phyloP scores from a whole-genome alignment of 2,329 filamentous ascomycete genomes.

The Botrytis porri region DNA sequence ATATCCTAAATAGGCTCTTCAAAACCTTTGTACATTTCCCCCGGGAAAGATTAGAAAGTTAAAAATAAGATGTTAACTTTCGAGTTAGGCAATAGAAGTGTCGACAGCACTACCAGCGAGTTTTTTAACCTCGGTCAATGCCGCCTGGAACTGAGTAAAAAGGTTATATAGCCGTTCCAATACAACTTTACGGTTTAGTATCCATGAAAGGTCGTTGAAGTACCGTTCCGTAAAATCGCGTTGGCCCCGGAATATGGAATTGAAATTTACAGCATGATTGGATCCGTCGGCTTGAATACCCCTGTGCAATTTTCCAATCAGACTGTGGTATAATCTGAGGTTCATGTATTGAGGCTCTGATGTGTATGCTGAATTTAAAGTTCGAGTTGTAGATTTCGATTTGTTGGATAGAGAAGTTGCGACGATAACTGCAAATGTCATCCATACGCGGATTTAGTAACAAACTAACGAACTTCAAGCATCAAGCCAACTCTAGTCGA shows the following conservation, averaged over 20 bases:
- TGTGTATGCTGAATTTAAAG: background rate
- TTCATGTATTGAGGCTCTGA: background rate
- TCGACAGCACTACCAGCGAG: too few relatives aligned
- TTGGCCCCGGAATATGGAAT: background rate
- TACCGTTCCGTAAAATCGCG: too few relatives aligned
- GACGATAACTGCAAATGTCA: background rate
- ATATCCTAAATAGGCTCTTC: background rate
- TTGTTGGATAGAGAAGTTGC: background rate
- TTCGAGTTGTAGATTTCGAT: background rate
- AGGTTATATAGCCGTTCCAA: too few relatives aligned
- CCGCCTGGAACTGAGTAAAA: too few relatives aligned
- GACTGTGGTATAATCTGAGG: background rate
- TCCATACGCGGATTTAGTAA: fast-evolving
- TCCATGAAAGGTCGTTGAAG: background rate
- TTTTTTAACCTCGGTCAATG: too few relatives aligned
- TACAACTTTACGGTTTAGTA: background rate
- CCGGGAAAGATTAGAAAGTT: background rate
- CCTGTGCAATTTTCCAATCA: background rate
- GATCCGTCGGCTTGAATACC: background rate
- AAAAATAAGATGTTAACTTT: background rate
- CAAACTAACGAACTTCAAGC: background rate
- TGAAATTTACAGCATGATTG: too few relatives aligned
- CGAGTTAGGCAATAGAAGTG: background rate
- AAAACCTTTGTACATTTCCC: background rate
- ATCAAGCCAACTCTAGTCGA: background rate